These are phyloP conservation scores for Apium graveolens DNA, from an alignment of 129 eudicot genomes.

Conservation along the genomic window DNA sequence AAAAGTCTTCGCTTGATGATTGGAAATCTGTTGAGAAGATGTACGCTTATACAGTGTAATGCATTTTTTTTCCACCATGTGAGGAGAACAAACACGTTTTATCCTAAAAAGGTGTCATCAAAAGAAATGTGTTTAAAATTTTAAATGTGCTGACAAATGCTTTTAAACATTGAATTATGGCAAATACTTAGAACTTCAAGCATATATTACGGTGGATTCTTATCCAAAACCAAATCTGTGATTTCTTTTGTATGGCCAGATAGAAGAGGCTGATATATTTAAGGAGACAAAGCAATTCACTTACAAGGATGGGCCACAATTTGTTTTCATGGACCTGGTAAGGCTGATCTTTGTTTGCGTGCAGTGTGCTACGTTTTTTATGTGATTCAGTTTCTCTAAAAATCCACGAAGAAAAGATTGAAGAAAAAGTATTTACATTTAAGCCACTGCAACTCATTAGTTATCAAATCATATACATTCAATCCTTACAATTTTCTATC, in stretches of 20 bases:
- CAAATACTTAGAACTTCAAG: neutral
- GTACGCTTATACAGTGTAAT: neutral
- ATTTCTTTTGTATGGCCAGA: conserved; percentile 25
- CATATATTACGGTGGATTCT: neutral
- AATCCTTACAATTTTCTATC: neutral
- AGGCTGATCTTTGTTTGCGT: conserved; percentile 6
- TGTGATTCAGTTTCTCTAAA: neutral
- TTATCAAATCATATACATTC: neutral
- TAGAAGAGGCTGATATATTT: conserved; percentile 61
- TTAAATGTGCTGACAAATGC: neutral
- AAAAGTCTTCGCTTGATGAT: neutral
- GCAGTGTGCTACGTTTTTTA: neutral
- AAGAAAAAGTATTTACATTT: neutral
- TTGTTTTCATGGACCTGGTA: conserved; percentile 95
- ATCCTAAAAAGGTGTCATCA: neutral
- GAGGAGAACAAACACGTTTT: neutral
- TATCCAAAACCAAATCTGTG: neutral
- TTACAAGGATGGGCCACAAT: conserved; percentile 80
- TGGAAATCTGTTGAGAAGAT: neutral
- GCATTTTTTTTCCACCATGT: neutral
- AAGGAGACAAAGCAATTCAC: conserved; percentile 88
- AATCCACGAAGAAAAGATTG: neutral
- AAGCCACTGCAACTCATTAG: neutral
- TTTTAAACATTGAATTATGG: neutral
- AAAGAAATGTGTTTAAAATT: neutral